Percentiles rank a stretch among this genome's conserved stretches.
phyloP scores from a whole-genome alignment of 768 basidiomycete species.

The Pisolithus tinctorius region DNA sequence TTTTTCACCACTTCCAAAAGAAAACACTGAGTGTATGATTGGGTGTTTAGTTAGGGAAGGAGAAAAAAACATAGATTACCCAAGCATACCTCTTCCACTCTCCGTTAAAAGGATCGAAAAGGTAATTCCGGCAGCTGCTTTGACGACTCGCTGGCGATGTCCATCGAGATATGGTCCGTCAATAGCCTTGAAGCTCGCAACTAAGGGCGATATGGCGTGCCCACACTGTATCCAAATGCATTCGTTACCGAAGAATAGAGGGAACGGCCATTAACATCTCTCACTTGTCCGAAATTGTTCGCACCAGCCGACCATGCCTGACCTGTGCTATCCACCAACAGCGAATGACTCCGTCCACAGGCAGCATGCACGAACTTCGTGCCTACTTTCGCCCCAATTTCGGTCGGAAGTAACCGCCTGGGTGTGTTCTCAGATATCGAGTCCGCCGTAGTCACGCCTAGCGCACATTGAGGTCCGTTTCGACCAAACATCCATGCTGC shows the following conservation, averaged over 20 bases:
- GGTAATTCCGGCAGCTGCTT: conserved; percentile 74
- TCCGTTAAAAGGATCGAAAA: conserved; percentile 83
- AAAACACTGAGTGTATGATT: conserved; percentile 51
- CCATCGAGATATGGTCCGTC: conserved; percentile 51
- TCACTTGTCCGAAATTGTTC: conserved; percentile 78
- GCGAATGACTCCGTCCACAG: conserved; percentile 73
- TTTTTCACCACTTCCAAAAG: conserved; percentile 87
- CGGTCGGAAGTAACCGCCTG: conserved; percentile 46
- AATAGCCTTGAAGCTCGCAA: conserved; percentile 59
- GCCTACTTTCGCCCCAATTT: conserved; percentile 53
- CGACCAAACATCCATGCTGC: conserved; percentile 89
- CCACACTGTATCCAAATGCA: conserved; percentile 49
- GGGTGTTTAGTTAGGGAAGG: conserved; percentile 1
- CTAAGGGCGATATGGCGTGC: conserved; percentile 56
- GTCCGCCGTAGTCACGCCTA: conserved; percentile 54
- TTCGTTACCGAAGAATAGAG: not conserved
- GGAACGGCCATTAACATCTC: conserved; percentile 9
- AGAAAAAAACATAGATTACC: not conserved
- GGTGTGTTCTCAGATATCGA: conserved; percentile 72
- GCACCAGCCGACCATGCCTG: conserved; percentile 78
- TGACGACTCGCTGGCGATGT: conserved; percentile 57
- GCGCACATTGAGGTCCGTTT: conserved; percentile 53
- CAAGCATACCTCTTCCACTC: conserved; percentile 62
- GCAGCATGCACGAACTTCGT: conserved; percentile 75
- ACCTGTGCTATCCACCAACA: conserved; percentile 79